A percentile compares a stretch with the other conserved stretches of the same genome.
Evolutionary conservation across 2,329 filamentous ascomycete species (phyloP).

Genomic region (Verticillium klebahnii): DNA sequence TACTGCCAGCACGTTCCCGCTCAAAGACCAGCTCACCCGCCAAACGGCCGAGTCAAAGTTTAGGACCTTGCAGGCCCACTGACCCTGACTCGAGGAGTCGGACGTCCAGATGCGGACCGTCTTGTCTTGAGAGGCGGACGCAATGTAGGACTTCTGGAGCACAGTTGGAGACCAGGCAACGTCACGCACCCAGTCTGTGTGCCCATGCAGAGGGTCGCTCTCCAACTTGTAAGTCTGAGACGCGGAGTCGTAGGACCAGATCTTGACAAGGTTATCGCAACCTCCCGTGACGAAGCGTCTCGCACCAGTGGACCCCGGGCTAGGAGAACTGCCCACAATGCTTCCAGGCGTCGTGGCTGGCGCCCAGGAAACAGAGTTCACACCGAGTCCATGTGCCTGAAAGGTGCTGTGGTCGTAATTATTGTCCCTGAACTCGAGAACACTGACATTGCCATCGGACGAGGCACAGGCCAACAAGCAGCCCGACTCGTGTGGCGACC

Average conservation of each 20-base stretch:
- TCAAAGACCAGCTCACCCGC: conserved; percentile 97
- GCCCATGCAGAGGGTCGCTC: conserved; percentile 65
- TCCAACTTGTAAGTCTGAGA: conserved; percentile 58
- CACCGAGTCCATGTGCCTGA: conserved; percentile 85
- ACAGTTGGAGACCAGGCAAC: conserved; percentile 96
- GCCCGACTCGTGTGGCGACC: conserved; percentile 95
- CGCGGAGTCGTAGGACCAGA: conserved; percentile 78
- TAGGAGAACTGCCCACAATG: conserved; percentile 46
- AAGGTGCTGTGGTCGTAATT: conserved; percentile 87
- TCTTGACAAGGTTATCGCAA: conserved; percentile 87
- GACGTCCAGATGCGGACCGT: conserved; percentile 96
- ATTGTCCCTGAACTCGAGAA: conserved; percentile 96
- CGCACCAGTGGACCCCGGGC: conserved; percentile 28
- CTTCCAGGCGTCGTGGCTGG: conserved; percentile 80
- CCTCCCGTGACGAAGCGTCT: conserved; percentile 91
- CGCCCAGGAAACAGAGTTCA: conserved; percentile 95
- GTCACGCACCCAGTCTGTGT: conserved; percentile 95
- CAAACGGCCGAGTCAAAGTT: conserved; percentile 87
- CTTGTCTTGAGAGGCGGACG: conserved; percentile 92
- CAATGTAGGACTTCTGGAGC: conserved; percentile 93
- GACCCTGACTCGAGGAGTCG: conserved; percentile 58
- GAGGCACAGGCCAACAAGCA: conserved; percentile 93
- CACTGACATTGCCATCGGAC: conserved; percentile 87
- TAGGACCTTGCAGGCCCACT: conserved; percentile 83
- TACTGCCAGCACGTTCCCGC: conserved; percentile 92